phyloP scores from a whole-genome alignment of 345 rosid species.

The Abelmoschus esculentus region DNA sequence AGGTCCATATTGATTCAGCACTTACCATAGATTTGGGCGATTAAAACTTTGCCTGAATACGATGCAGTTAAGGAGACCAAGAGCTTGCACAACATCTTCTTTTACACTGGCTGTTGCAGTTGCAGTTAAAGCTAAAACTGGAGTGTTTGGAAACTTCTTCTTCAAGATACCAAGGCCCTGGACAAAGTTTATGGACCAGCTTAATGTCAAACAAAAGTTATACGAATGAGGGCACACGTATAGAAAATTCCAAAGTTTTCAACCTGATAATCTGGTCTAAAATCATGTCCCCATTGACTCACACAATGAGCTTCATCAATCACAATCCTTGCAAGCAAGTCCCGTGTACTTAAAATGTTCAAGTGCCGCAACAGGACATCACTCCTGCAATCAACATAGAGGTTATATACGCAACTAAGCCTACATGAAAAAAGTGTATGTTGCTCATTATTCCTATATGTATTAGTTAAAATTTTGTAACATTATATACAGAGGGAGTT shows the following conservation, averaged over 20 bases:
- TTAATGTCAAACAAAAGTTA: conserved; percentile 17
- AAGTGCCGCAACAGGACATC: conserved; percentile 81
- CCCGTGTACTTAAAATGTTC: conserved; percentile 67
- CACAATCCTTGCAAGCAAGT: conserved; percentile 85
- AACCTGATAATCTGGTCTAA: conserved; percentile 99
- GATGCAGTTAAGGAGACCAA: conserved; percentile 90
- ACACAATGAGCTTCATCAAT: conserved; percentile 99
- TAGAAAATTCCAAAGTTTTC: conserved; percentile 16
- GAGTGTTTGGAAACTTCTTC: conserved; percentile 81
- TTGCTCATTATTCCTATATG: not conserved
- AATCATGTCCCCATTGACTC: conserved; percentile 99
- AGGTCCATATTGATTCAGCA: conserved; percentile 17
- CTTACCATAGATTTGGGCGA: conserved; percentile 85
- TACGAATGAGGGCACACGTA: not conserved
- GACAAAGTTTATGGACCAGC: conserved; percentile 14
- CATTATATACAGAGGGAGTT: not conserved
- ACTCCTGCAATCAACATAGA: conserved; percentile 52
- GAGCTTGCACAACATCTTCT: conserved; percentile 99
- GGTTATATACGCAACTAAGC: not conserved
- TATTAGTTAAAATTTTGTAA: not conserved
- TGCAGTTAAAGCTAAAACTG: conserved; percentile 94
- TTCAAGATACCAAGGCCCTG: conserved; percentile 97
- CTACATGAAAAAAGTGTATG: not conserved
- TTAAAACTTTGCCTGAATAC: conserved; percentile 96
- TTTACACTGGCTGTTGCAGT: conserved; percentile 99